Evolutionary conservation across 1,284 basidiomycete species (phyloP).

Genomic region (Coriolopsis trogii): DNA sequence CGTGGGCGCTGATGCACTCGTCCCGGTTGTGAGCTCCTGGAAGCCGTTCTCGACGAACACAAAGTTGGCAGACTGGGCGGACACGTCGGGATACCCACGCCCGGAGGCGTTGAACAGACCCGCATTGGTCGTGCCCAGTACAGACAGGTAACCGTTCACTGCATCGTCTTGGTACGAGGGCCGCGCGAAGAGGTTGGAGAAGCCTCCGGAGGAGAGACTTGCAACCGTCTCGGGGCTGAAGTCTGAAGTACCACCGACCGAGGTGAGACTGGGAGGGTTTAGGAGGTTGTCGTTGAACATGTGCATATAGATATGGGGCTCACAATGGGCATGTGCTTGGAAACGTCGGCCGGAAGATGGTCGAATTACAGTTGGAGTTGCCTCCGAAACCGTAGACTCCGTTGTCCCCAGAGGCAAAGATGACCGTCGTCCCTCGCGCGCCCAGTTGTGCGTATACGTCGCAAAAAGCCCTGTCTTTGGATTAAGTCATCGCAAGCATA

Average conservation of each 20-base stretch:
- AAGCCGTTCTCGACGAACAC: constrained; percentile 46
- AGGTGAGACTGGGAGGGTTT: constrained; percentile 50
- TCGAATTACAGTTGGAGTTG: constrained; percentile 38
- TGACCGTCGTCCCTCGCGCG: constrained; percentile 55
- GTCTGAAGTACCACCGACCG: constrained; percentile 55
- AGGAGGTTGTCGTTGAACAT: constrained; percentile 1
- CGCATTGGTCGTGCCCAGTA: constrained; percentile 26
- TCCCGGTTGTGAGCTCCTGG: constrained; percentile 34
- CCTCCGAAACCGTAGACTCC: constrained; percentile 64
- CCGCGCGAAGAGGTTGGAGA: constrained; percentile 43
- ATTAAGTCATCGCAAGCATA: neutral
- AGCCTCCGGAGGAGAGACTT: constrained; percentile 45
- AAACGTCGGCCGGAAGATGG: constrained; percentile 63
- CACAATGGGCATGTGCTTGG: constrained; percentile 58
- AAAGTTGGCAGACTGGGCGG: constrained; percentile 20
- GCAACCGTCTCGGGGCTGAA: constrained; percentile 49
- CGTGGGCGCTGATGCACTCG: constrained; percentile 37
- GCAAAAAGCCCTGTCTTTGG: constrained; percentile 9
- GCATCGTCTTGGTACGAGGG: constrained; percentile 40
- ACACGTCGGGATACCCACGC: constrained; percentile 30
- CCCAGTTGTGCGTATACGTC: constrained; percentile 45
- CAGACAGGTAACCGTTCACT: constrained; percentile 32
- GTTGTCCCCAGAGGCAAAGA: constrained; percentile 52
- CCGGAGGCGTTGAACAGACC: constrained; percentile 27
- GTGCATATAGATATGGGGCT: constrained; percentile 4